Conservation (phyloP, 1,139 yeast genomes). For the Sugiyamaella sp. region DNA sequence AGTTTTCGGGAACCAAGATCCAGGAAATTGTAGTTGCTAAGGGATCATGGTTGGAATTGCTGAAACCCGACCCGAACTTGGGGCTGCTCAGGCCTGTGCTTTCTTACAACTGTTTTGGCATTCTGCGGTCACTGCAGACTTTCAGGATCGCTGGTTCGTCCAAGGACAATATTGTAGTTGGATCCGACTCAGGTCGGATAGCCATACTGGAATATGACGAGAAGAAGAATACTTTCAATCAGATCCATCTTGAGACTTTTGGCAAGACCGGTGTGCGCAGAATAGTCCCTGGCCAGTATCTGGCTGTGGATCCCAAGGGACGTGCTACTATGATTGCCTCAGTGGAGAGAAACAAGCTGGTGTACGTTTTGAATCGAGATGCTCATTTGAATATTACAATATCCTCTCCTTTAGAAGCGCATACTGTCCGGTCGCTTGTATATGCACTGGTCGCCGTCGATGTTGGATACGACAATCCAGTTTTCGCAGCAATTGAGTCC, state of each 20-base stretch:
- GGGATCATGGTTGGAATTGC: constrained; percentile 56
- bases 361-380: constrained; percentile 59
- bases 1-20: constrained; percentile 58
- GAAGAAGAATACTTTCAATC: constrained; percentile 48
- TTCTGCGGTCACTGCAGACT: constrained; percentile 56
- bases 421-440: constrained; percentile 56
- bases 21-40: constrained; percentile 69
- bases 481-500: constrained; percentile 79
- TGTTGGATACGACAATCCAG: constrained; percentile 78
- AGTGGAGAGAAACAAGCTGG: constrained; percentile 69
- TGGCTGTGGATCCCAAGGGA: constrained; percentile 73
- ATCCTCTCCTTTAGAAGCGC: constrained; percentile 77
- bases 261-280: constrained; percentile 77
- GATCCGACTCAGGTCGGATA: constrained; percentile 82
- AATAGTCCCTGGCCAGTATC: constrained; percentile 72
- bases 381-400: constrained; percentile 52
- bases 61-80: constrained; percentile 54
- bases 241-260: constrained; percentile 65
- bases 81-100: constrained; percentile 56
- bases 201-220: constrained; percentile 57
- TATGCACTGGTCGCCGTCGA: constrained; percentile 63
- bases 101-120: constrained; percentile 59
- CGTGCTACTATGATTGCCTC: constrained; percentile 74
- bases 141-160: constrained; percentile 57
- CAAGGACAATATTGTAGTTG: constrained; percentile 62